Base-by-base conservation (phyloP, 2,329 filamentous ascomycete genomes). In the Plenodomus lindquistii region DNA sequence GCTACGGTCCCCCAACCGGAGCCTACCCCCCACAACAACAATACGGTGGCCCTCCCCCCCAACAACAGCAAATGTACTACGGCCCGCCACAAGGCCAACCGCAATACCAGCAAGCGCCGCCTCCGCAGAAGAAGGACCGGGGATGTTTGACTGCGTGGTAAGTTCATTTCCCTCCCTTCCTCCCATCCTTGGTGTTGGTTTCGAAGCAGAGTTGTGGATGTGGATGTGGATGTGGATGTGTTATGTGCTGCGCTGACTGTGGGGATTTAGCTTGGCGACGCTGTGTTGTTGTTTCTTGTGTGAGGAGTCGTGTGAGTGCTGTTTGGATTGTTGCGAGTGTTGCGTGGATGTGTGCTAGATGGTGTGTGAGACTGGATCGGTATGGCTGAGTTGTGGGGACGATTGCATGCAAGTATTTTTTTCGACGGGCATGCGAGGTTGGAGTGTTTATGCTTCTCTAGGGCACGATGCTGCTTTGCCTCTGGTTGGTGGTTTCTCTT, bases 261-360 rank as follows among this genome's bases (percentile, higher is more conserved):
- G 5, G 22, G 20, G 4, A 15, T 37, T 36, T 38, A 67, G 67
- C 56, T 38, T 71, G 40, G 69, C 69, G 3, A 59, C 62, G 3
- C 52, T 86, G 31, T 85, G 83, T 73, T 86, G 83, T 67, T 85
- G 83, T 63, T 86, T 83, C 70, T 75, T 86, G 21, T 84, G 81
- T 60, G 83, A 85, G 63, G 83, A 85, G 69, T 77, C 79, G 21
- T 86, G 83, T 61, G 83, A 85, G 67, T 85, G 82, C 72, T 85
- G 83, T 63, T 73, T 78, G n/a, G 83, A 85, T 4, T 85, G 82
- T 67, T 80, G 80, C 60, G 81, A 71, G 54, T 72, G 69, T 44
- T 60, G 55, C 6, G 67, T 59, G 44, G 68, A 71, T 13, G 4
- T 31, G 27, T 31, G 27, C 27, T 31, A 31, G 27, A 31, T 31